phyloP scores from a whole-genome alignment of 2,329 filamentous ascomycete species.

The Tolypocladium ophioglossoides region DNA sequence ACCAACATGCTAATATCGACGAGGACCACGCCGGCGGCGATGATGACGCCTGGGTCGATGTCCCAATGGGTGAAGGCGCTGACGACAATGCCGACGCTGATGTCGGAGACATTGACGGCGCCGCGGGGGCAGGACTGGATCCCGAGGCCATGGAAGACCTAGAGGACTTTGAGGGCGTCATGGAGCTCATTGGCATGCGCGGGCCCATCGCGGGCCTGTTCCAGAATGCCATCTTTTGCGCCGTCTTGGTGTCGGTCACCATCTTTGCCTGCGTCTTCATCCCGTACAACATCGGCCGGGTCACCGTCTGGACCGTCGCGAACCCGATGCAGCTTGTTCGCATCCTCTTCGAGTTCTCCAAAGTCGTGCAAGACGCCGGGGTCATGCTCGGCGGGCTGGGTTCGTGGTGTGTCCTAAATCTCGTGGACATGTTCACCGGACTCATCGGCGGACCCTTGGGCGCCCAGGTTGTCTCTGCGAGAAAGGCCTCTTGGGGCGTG shows the following conservation, averaged over 20 bases:
- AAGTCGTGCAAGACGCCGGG: constrained; percentile 65
- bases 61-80: constrained; percentile 18
- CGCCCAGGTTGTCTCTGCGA: constrained; percentile 17
- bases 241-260: constrained; percentile 78
- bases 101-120: constrained; percentile 28
- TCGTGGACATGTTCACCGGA: constrained; percentile 26
- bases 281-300: constrained; percentile 84
- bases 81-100: constrained; percentile 31
- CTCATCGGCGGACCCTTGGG: constrained; percentile 20
- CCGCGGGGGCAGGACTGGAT: constrained; percentile 58
- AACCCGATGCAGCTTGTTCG: constrained; percentile 70
- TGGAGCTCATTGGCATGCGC: constrained; percentile 94
- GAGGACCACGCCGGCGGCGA: constrained; percentile 33
- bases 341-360: constrained; percentile 62
- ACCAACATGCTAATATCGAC: constrained; percentile 7
- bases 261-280: constrained; percentile 79
- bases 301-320: constrained; percentile 68
- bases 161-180: constrained; percentile 90
- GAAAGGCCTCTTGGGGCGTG: constrained; percentile 31
- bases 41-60: constrained; percentile 37
- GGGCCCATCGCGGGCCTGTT: constrained; percentile 82
- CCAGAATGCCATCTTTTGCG: constrained; percentile 92
- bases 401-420: constrained; percentile 30
- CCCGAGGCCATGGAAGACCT: constrained; percentile 70
- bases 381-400: constrained; percentile 53